Evolutionary conservation across 331 rosid genomes (phyloP).

Genomic region (Arachis monticola): DNA sequence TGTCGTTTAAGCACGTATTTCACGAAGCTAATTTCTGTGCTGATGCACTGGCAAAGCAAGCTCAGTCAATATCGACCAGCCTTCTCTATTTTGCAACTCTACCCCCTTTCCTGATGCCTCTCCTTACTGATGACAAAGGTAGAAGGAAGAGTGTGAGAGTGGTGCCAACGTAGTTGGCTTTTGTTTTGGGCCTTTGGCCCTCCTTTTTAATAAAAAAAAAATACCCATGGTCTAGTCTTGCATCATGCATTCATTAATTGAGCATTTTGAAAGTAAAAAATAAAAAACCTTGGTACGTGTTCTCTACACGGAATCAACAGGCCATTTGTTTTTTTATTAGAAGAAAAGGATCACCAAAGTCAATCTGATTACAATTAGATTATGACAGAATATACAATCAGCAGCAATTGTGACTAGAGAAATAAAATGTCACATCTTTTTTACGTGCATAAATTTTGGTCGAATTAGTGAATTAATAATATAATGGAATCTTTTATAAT

Average conservation of each 20-base stretch:
- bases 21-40: no score
- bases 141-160: no score
- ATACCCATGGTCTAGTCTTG: background rate
- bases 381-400: background rate
- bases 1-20: no score
- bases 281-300: conserved; percentile 23
- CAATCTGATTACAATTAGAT: background rate
- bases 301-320: conserved; percentile 33
- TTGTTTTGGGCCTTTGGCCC: no score
- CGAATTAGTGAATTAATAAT: background rate
- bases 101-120: no score
- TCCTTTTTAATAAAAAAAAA: background rate
- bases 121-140: no score
- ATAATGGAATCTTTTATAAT: background rate
- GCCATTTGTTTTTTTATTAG: background rate
- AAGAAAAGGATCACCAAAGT: background rate
- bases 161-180: no score
- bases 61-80: no score
- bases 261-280: conserved; percentile 12
- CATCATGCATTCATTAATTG: background rate
- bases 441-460: background rate
- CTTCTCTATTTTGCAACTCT: no score
- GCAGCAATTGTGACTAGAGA: background rate
- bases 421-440: background rate
- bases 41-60: no score